phyloP scores from a whole-genome alignment of 1,139 yeast species.

The Casaregolazyma suthepensis region DNA sequence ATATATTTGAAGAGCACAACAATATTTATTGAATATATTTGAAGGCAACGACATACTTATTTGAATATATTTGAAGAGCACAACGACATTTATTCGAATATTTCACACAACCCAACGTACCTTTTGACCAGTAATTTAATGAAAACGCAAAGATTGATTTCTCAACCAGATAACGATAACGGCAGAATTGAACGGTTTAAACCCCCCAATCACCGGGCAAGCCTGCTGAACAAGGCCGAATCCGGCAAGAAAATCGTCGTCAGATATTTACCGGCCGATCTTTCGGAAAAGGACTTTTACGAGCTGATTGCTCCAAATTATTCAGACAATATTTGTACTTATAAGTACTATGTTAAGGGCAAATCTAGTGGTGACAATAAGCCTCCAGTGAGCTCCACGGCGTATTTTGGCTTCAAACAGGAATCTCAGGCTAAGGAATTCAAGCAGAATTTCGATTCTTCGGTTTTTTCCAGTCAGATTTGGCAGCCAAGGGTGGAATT shows the following conservation, averaged over 20 bases:
- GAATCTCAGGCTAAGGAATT: conserved; percentile 15
- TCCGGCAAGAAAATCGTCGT: conserved; percentile 28
- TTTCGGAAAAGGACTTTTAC: conserved; percentile 30
- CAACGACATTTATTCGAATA: no score
- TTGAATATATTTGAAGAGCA: no score
- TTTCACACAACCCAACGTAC: no score
- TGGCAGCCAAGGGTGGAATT: conserved; percentile 18
- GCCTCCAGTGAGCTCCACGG: conserved; percentile 17
- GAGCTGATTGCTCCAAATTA: conserved; percentile 19
- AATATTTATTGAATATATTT: no score
- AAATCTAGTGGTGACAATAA: conserved; percentile 24
- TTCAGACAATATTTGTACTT: conserved; percentile 19
- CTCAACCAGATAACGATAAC: neutral
- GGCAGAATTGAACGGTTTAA: neutral
- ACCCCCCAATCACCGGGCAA: neutral
- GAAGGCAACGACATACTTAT: neutral
- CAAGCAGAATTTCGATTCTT: conserved; percentile 14
- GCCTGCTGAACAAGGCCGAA: neutral
- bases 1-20: neutral
- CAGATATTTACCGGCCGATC: conserved; percentile 36
- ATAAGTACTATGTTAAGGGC: conserved; percentile 36
- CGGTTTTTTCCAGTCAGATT: conserved; percentile 8
- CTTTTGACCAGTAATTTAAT: neutral
- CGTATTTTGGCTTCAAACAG: conserved; percentile 19
- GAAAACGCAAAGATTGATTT: neutral